Conservation (phyloP, 768 basidiomycete species). For the Antrodiella citrinella region DNA sequence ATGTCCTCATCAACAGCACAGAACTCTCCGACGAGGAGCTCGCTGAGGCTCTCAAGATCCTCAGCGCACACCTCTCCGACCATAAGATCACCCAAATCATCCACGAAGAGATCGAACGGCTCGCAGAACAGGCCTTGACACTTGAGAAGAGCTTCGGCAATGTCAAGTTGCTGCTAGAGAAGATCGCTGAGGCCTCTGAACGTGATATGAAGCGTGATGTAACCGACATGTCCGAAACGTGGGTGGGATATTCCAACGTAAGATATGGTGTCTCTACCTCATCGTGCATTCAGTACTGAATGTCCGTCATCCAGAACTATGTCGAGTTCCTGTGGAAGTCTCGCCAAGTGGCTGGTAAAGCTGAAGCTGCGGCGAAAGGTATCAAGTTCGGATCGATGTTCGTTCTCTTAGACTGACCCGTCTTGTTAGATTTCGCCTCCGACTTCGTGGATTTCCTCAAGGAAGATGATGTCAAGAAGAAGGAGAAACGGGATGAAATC, state of each 20-base stretch:
- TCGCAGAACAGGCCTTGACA: background rate
- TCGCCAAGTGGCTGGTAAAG: background rate
- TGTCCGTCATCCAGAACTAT: constrained; percentile 30
- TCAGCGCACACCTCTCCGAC: background rate
- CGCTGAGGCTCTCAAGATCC: background rate
- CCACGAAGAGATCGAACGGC: background rate
- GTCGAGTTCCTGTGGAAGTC: background rate
- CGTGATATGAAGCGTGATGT: background rate
- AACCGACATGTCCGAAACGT: background rate
- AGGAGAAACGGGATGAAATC: background rate
- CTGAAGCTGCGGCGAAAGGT: background rate
- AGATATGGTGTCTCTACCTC: background rate
- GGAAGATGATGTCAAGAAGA: background rate
- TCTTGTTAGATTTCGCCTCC: background rate
- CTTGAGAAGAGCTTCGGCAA: background rate
- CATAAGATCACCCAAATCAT: background rate
- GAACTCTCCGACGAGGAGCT: background rate
- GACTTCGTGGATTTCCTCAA: background rate
- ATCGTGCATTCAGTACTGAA: constrained; percentile 3
- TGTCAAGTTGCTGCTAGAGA: background rate
- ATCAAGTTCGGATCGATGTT: background rate
- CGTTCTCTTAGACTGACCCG: background rate
- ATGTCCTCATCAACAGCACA: background rate
- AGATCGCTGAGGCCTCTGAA: background rate
- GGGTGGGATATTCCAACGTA: background rate